A percentile compares a stretch with the other conserved stretches of the same genome.
phyloP scores from a whole-genome alignment of 768 basidiomycete species.

The Holtermannia corniformis region DNA sequence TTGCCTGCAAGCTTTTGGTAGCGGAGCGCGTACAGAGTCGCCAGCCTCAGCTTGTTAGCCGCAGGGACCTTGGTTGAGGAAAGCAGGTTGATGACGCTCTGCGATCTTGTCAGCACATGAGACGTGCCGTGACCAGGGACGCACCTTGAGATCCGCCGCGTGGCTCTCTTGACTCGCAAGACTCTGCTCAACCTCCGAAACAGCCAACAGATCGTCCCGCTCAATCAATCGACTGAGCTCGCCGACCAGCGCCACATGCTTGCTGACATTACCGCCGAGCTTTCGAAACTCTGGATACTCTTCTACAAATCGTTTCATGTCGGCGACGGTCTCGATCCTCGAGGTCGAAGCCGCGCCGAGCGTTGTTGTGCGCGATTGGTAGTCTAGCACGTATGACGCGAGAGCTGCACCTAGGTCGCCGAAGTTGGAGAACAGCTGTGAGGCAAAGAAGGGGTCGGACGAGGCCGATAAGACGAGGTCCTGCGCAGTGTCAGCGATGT shows the following conservation, averaged over 20 bases:
- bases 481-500: slow-evolving; percentile 43
- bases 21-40: slow-evolving; percentile 83
- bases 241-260: slow-evolving; percentile 93
- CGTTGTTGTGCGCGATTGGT: slow-evolving; percentile 44
- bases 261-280: slow-evolving; percentile 94
- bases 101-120: neutral
- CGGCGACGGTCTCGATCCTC: slow-evolving; percentile 81
- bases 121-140: slow-evolving; percentile 17
- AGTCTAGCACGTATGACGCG: slow-evolving; percentile 86
- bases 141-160: slow-evolving; percentile 68
- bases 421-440: slow-evolving; percentile 83
- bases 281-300: slow-evolving; percentile 97
- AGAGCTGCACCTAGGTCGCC: slow-evolving; percentile 89
- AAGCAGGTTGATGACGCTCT: slow-evolving; percentile 77
- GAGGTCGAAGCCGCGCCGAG: slow-evolving; percentile 54
- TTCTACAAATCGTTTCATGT: slow-evolving; percentile 97
- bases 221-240: slow-evolving; percentile 87
- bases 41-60: slow-evolving; percentile 77
- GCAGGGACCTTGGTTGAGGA: slow-evolving; percentile 57
- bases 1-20: slow-evolving; percentile 82
- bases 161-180: slow-evolving; percentile 79
- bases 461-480: slow-evolving; percentile 87
- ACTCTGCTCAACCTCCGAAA: slow-evolving; percentile 93
- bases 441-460: slow-evolving; percentile 89
- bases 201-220: slow-evolving; percentile 70